phyloP scores from a whole-genome alignment of 148 eudicot species.

The Rhododendron henanense region DNA sequence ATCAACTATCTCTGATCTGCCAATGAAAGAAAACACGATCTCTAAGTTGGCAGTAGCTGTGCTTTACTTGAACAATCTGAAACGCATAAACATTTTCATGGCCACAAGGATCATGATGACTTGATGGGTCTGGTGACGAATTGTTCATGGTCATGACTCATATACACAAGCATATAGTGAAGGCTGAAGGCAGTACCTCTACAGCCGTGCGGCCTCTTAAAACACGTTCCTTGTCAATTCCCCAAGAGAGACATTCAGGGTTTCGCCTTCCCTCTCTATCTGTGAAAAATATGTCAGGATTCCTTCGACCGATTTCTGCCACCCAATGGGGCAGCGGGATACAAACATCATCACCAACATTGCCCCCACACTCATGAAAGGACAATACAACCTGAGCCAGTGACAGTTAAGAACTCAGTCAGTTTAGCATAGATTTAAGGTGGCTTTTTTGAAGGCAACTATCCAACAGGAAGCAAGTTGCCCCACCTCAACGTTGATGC shows the following conservation, averaged over 20 bases:
- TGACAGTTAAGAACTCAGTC: not conserved
- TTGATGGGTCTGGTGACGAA: not conserved
- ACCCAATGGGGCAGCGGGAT: conserved; percentile 91
- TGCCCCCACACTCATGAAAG: conserved; percentile 95
- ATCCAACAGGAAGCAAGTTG: not conserved
- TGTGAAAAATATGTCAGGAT: conserved; percentile 87
- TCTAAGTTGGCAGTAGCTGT: not conserved
- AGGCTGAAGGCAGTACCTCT: conserved; percentile 50
- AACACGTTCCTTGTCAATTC: conserved; percentile 85
- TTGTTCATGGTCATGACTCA: not conserved
- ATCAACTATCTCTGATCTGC: not conserved
- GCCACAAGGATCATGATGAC: not conserved
- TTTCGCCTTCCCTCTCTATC: conserved; percentile 67
- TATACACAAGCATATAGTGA: not conserved
- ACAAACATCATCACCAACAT: conserved; percentile 75
- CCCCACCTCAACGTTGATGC: not conserved
- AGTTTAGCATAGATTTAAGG: not conserved
- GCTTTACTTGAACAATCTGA: not conserved
- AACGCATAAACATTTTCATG: not conserved
- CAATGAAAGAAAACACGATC: not conserved
- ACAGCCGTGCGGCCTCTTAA: conserved; percentile 82
- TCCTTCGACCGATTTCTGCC: conserved; percentile 60
- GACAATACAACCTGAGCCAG: conserved; percentile 74
- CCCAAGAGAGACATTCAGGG: conserved; percentile 84
- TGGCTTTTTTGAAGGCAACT: not conserved